phyloP scores from a whole-genome alignment of 1,284 basidiomycete species.

The Amylostereum chailletii region DNA sequence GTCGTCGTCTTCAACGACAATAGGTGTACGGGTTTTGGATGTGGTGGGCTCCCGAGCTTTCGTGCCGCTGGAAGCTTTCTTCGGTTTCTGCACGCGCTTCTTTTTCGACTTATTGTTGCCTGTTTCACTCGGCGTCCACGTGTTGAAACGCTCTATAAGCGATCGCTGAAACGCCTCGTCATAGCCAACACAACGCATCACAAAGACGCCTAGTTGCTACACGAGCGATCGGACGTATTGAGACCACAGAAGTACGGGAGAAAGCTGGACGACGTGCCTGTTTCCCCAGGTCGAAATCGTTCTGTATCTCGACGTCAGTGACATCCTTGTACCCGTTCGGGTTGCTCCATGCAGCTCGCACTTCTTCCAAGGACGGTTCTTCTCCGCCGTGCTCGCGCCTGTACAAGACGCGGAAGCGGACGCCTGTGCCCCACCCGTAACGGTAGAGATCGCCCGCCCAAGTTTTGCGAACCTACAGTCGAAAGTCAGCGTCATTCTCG shows the following conservation, averaged over 20 bases:
- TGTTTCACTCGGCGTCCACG: too few relatives aligned
- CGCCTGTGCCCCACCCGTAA: constrained; percentile 5
- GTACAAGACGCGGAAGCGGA: constrained; percentile 10
- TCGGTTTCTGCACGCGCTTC: too few relatives aligned
- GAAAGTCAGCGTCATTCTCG: neutral
- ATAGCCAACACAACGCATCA: constrained; percentile 17
- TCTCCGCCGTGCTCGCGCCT: constrained; percentile 3
- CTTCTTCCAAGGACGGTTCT: constrained; percentile 12
- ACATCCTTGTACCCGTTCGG: constrained; percentile 4
- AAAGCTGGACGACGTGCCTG: constrained; percentile 8
- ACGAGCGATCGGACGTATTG: neutral
- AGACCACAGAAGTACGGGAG: neutral
- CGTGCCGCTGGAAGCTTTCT: too few relatives aligned
- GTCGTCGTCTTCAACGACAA: too few relatives aligned
- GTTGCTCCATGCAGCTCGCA: constrained; percentile 1
- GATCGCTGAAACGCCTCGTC: constrained; percentile 11
- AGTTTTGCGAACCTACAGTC: constrained; percentile 5
- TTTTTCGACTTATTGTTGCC: too few relatives aligned
- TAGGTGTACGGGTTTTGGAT: too few relatives aligned
- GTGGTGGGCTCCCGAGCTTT: too few relatives aligned
- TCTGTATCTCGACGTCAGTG: constrained; percentile 9
- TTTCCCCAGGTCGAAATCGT: constrained; percentile 13
- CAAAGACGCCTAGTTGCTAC: constrained; percentile 13
- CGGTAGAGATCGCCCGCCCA: constrained; percentile 6
- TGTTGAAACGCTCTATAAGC: too few relatives aligned